Evolutionary conservation across 2,329 filamentous ascomycete genomes (phyloP).

Genomic region (Xylariaceae sp.): DNA sequence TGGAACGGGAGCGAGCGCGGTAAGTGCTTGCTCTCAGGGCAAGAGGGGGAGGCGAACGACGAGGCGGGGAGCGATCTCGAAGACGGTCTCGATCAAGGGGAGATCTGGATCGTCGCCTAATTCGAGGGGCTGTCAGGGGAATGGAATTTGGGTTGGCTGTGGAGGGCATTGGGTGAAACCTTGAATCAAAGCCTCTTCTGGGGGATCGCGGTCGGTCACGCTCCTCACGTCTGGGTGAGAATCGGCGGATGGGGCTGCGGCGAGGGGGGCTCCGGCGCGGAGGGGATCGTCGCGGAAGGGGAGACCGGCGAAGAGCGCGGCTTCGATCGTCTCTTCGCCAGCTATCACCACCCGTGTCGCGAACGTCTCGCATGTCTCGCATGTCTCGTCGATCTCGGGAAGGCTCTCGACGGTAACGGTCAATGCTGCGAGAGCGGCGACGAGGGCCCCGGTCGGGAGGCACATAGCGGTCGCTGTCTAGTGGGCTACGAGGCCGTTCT

Average conservation of each 20-base stretch:
- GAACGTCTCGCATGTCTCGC: conserved; percentile 15
- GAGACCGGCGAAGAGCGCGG: conserved; percentile 36
- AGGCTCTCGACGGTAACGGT: conserved; percentile 38
- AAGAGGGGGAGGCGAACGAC: conserved; percentile 36
- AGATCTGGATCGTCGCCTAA: conserved; percentile 51
- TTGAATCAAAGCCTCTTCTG: conserved; percentile 36
- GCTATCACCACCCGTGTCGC: conserved; percentile 29
- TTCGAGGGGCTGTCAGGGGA: conserved; percentile 27
- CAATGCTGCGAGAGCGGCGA: conserved; percentile 39
- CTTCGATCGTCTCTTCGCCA: conserved; percentile 39
- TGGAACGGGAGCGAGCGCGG: conserved; percentile 49
- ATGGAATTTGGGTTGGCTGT: conserved; percentile 25
- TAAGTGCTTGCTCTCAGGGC: conserved; percentile 41
- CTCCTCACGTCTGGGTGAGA: conserved; percentile 36
- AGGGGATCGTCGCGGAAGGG: conserved; percentile 34
- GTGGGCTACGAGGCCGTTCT: conserved; percentile 36
- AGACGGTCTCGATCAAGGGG: conserved; percentile 45
- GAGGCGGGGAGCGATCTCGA: conserved; percentile 30
- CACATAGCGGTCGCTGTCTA: conserved; percentile 39
- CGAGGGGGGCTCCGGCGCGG: conserved; percentile 33
- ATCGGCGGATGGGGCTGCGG: conserved; percentile 34
- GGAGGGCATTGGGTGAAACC: conserved; percentile 32
- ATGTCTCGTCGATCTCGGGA: conserved; percentile 31
- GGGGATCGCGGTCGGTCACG: conserved; percentile 39
- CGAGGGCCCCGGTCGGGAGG: conserved; percentile 37